Percentiles rank a stretch among this genome's conserved stretches.
These are phyloP conservation scores for Penicilliopsis zonata DNA, from an alignment of 495 filamentous ascomycete species.

Conservation along the genomic window DNA sequence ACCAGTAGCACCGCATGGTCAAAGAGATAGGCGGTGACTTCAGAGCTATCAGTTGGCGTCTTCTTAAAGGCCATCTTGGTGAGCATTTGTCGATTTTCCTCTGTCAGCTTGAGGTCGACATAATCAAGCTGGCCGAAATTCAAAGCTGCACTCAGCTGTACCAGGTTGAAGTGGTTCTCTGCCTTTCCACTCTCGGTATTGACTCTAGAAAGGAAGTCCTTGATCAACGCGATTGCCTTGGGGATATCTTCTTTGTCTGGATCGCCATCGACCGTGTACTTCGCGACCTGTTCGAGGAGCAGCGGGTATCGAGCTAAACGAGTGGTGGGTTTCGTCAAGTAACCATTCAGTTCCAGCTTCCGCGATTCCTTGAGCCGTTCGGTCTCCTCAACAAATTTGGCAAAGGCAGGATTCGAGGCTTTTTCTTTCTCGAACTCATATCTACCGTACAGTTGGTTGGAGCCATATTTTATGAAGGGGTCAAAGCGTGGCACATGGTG, in stretches of 20 bases:
- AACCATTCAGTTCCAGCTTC: constrained; percentile 95
- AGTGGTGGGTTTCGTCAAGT: constrained; percentile 96
- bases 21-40: constrained; percentile 89
- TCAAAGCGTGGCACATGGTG: constrained; percentile 85
- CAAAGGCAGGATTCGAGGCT: constrained; percentile 69
- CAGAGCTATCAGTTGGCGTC: constrained; percentile 69
- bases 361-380: constrained; percentile 92
- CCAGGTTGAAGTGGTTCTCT: constrained; percentile 95
- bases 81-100: constrained; percentile 84
- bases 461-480: constrained; percentile 94
- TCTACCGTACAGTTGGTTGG: constrained; percentile 92
- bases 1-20: constrained; percentile 91
- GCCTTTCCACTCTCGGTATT: constrained; percentile 94
- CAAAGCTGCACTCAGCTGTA: constrained; percentile 78
- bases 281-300: constrained; percentile 81
- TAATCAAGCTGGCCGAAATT: constrained; percentile 78
- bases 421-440: constrained; percentile 98
- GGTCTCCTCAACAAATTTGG: constrained; percentile 91
- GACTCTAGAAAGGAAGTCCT: constrained; percentile 75
- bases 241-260: constrained; percentile 88
- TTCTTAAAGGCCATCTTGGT: constrained; percentile 93
- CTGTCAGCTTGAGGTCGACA: constrained; percentile 89
- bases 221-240: constrained; percentile 71
- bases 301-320: constrained; percentile 91
- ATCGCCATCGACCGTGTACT: constrained; percentile 75